Base-by-base conservation (phyloP, 352 stramenopile genomes). In the Phytopythium ostracodes region DNA sequence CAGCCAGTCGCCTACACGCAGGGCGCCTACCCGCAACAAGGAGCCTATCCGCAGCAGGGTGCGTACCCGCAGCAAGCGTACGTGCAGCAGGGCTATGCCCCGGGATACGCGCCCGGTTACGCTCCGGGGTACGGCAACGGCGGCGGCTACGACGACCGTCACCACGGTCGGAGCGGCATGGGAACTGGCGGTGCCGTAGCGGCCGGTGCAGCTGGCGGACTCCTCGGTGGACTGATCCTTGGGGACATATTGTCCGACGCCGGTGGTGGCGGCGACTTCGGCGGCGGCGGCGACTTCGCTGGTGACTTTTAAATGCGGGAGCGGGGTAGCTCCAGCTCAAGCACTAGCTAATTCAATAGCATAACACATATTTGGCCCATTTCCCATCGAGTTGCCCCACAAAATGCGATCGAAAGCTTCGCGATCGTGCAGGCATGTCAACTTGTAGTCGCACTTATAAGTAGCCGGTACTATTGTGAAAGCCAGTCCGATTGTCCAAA, bases 11-110 rank as follows among this genome's bases (percentile, higher is more conserved):
- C 55, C 27, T 60, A 67, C 53, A 42, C 50, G 43, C 50, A 60
- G 60, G 53, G 33, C n/a, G 29, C n/a, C 49, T 40, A 65, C 55
- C 35, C 44, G 44, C 60, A 66, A 56, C 68, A 81, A 33, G 64
- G 64, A 5, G 72, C 54, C 4, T 83, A 81, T 29, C 33, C 52
- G 1, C 73, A 79, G 49, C 67, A 72, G 24, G 64, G 64, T 5
- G 72, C 54, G 7, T 83, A 81, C 36, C 27, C 47, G 1, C 73
- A 79, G 44, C 65, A 70, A 29, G 62, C 52, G 2, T 87, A 89
- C 40, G 59, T 58, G 6, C 77, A 73, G 46, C 76, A 67, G 25
- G 76, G 72, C 6, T 80, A 79, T 44, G 71, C 68, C 2, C 73
- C 72, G 38, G 63, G 56, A 0, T 86, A 84, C 49, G 63, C 65